Base-by-base conservation (phyloP, 345 rosid species). In the Arabis alpina region DNA sequence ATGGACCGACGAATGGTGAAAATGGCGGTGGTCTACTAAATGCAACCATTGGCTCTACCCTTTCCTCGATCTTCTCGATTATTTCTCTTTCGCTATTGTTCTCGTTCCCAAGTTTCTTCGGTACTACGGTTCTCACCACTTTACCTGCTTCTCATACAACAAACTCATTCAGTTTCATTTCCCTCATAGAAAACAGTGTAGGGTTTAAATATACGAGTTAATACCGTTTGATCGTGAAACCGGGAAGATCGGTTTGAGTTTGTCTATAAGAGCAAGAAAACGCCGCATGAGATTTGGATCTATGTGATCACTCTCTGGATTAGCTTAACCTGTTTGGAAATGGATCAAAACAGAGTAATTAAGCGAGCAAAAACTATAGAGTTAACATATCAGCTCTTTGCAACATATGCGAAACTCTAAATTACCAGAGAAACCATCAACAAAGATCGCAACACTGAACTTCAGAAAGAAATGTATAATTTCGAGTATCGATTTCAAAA, bases 11-110 rank as follows among this genome's bases (percentile, higher is more conserved):
- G 45, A 86, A 45, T 7, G 89, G 89, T 0, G 83, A 77, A 8
- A 74, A 64, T 1, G 80, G 89, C 0, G 84, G 89, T 2, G 88
- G 93, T 65, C 74, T 84, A 64, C 87, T 73, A 64, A 86, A 85
- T 57, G 94, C 83, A 43, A 76, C 85, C 16, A 70, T 61, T 5
- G 87, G 89, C 40, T 84, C 89, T 2, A 69, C 64, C 27, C 76
- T 76, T 60, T 76, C 87, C 23, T 52, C 73, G 4, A 68, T 24
- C 44, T 19, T 45, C 37, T 66, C 24, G 8, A 71, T 24, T 1
- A 24, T 39, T 56, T 50, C 54, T 56, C 59, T 75, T 67, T 64
- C 80, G 0, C 27, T 41, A 42, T 52, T n/a, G 13, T 52, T 77
- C 16, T 60, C 63, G 7, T 54, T 70, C 48, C 27, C 79, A 11